Conservation (phyloP, 805 yeast genomes). For the Saturnispora silvae region DNA sequence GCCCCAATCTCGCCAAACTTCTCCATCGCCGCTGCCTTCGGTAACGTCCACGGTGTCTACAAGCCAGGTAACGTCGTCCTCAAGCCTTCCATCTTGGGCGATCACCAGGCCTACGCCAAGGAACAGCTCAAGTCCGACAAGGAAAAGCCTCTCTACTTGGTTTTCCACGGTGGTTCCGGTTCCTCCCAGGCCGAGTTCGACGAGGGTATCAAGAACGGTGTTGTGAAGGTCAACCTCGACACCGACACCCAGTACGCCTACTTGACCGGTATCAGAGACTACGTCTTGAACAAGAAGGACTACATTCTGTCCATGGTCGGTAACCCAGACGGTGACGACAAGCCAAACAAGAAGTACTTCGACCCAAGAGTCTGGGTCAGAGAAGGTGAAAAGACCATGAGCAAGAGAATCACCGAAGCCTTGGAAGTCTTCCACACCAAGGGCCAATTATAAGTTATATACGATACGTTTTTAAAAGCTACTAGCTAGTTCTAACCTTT, state of each 20-base stretch:
- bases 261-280: constrained; percentile 95
- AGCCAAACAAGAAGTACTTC: constrained; percentile 99
- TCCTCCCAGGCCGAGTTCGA: constrained; percentile 86
- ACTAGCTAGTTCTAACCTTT: too few relatives aligned
- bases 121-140: constrained; percentile 44
- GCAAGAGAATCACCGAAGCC: constrained; percentile 73
- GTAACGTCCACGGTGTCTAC: constrained; percentile 99
- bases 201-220: constrained; percentile 87
- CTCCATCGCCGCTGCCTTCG: constrained; percentile 99
- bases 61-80: constrained; percentile 96
- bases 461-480: too few relatives aligned
- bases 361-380: constrained; percentile 99
- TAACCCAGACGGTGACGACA: constrained; percentile 98
- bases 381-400: constrained; percentile 99
- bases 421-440: constrained; percentile 78
- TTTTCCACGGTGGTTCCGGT: constrained; percentile 99
- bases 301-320: constrained; percentile 84
- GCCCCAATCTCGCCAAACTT: constrained; percentile 90
- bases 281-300: constrained; percentile 91
- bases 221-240: constrained; percentile 97
- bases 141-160: constrained; percentile 77
- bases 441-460: constrained; percentile 34
- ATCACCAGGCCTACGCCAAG: constrained; percentile 86
- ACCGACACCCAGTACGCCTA: constrained; percentile 99
- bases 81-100: constrained; percentile 87